Percentiles rank a stretch among this genome's conserved stretches.
phyloP scores from a whole-genome alignment of 2,329 filamentous ascomycete genomes.

The Cladosporium sp. region DNA sequence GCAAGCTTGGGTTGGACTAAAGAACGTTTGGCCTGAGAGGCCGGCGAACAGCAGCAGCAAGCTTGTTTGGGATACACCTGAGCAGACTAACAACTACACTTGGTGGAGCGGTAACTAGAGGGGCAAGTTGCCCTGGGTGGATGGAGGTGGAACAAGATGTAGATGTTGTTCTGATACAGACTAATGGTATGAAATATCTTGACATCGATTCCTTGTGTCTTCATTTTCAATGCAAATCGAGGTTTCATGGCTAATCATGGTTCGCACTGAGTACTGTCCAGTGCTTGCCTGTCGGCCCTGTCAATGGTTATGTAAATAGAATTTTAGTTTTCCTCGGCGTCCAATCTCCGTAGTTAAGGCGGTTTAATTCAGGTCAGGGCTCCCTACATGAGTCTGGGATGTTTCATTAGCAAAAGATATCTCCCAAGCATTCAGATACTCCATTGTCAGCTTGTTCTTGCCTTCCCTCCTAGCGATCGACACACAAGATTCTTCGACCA shows the following conservation, averaged over 20 bases:
- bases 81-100: slow-evolving; percentile 46
- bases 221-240: no score
- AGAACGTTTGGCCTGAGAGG: slow-evolving; percentile 44
- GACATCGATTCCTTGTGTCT: no score
- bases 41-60: slow-evolving; percentile 43
- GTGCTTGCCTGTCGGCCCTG: no score
- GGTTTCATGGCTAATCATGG: not conserved
- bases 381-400: not conserved
- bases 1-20: slow-evolving; percentile 41
- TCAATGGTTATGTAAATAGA: no score
- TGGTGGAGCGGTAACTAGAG: slow-evolving; percentile 48
- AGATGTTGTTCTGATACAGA: not conserved
- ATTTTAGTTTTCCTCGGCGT: not conserved
- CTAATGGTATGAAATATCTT: not conserved
- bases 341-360: not conserved
- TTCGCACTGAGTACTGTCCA: not conserved
- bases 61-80: slow-evolving; percentile 45
- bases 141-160: not conserved
- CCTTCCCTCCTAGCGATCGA: not conserved
- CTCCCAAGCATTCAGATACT: no score
- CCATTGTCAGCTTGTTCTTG: no score
- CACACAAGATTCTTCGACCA: not conserved
- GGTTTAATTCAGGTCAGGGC: not conserved
- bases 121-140: not conserved
- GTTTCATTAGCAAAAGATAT: not conserved